These are phyloP conservation scores for Warburgia ugandensis DNA, from an alignment of 164 flowering plant species.

Conservation along the genomic window DNA sequence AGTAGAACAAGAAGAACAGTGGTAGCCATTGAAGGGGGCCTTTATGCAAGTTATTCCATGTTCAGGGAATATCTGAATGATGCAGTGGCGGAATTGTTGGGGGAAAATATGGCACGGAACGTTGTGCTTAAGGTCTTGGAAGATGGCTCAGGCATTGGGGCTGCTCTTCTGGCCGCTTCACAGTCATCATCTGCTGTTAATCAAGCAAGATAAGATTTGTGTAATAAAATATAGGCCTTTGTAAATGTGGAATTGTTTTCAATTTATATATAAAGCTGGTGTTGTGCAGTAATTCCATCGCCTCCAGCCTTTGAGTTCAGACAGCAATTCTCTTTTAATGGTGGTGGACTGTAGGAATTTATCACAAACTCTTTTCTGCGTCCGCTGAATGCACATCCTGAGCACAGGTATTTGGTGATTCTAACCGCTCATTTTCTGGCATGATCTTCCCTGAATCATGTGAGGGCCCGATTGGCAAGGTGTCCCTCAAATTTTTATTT, in stretches of 20 bases:
- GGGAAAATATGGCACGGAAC: constrained; percentile 65
- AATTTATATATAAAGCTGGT: constrained; percentile 25
- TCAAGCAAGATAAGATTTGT: constrained; percentile 28
- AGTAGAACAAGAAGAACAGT: constrained; percentile 61
- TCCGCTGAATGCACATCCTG: too few species aligned
- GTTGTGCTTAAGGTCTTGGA: constrained; percentile 57
- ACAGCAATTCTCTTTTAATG: too few species aligned
- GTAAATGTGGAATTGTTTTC: too few species aligned
- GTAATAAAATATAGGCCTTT: constrained; percentile 21
- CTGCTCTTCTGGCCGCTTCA: constrained; percentile 83
- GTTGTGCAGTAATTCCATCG: constrained; percentile 24
- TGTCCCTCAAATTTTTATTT: too few species aligned
- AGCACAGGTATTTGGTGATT: too few species aligned
- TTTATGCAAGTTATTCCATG: constrained; percentile 50
- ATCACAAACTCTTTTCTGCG: too few species aligned
- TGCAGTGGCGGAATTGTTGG: constrained; percentile 64
- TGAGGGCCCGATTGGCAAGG: too few species aligned
- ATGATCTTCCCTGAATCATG: too few species aligned
- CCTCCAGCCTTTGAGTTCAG: too few species aligned
- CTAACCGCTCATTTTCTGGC: too few species aligned
- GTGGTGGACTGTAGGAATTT: too few species aligned
- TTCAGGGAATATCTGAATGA: constrained; percentile 80
- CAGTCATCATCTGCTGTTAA: constrained; percentile 39
- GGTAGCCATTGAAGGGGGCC: constrained; percentile 73
- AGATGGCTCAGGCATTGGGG: constrained; percentile 90